Evolutionary conservation across 208 protist genomes (phyloP).

Genomic region (Leishmania guyanensis): DNA sequence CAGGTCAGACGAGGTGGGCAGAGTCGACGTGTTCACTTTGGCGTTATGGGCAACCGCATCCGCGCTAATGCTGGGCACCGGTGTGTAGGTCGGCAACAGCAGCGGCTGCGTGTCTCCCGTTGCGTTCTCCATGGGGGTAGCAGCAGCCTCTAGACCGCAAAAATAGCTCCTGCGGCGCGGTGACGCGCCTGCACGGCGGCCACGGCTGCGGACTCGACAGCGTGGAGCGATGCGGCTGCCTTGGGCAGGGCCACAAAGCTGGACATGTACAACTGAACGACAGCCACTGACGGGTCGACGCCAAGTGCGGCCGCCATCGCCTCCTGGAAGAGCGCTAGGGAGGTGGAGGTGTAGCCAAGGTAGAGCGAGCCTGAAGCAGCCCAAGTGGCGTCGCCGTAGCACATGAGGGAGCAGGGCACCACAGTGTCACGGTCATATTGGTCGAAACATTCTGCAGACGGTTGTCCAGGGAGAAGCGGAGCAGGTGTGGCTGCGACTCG

Average conservation of each 20-base stretch:
- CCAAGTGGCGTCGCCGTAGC: conserved; percentile 37
- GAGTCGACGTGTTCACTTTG: conserved; percentile 12
- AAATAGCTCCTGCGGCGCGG: not conserved
- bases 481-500: conserved; percentile 16
- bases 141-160: not conserved
- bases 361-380: not conserved
- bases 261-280: conserved; percentile 30
- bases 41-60: conserved; percentile 32
- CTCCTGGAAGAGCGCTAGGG: conserved; percentile 37
- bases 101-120: not conserved
- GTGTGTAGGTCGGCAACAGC: conserved; percentile 44
- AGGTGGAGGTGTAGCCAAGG: conserved; percentile 20
- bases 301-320: conserved; percentile 27
- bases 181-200: conserved; percentile 18
- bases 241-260: conserved; percentile 13
- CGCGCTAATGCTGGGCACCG: conserved; percentile 37
- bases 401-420: conserved; percentile 40
- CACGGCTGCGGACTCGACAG: not conserved
- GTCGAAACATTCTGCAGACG: conserved; percentile 24
- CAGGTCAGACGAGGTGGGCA: conserved; percentile 42
- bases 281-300: conserved; percentile 34
- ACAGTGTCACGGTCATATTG: conserved; percentile 20
- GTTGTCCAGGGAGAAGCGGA: conserved; percentile 40
- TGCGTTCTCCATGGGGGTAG: not conserved
- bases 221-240: not conserved